Percentiles rank a stretch among this genome's conserved stretches.
phyloP scores from a whole-genome alignment of 768 basidiomycete species.

The Fomitopsis serialis region DNA sequence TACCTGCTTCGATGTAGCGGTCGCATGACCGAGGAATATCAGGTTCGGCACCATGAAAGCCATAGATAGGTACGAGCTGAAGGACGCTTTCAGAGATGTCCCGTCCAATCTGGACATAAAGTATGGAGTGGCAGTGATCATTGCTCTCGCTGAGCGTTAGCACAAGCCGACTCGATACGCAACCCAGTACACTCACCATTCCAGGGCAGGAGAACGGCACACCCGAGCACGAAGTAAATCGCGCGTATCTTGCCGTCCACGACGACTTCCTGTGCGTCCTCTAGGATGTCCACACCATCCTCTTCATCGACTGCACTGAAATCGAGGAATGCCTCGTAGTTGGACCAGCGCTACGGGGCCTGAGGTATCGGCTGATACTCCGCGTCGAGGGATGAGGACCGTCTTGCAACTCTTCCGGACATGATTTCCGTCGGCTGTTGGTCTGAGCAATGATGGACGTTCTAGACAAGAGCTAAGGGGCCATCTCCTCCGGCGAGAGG shows the following conservation, averaged over 20 bases:
- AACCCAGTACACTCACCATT: conserved; percentile 53
- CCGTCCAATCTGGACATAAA: conserved; percentile 65
- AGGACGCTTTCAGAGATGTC: conserved; percentile 47
- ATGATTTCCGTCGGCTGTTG: background rate
- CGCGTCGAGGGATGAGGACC: conserved; percentile 6
- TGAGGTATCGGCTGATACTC: conserved; percentile 41
- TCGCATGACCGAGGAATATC: conserved; percentile 68
- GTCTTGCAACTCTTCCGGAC: background rate
- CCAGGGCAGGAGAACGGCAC: conserved; percentile 81
- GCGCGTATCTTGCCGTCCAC: conserved; percentile 44
- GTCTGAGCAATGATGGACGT: too few relatives aligned
- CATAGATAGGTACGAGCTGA: conserved; percentile 40
- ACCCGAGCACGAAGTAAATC: conserved; percentile 72
- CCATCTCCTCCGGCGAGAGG: too few relatives aligned
- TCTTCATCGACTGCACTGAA: conserved; percentile 7
- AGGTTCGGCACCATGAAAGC: conserved; percentile 60
- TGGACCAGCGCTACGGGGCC: conserved; percentile 24
- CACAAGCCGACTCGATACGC: background rate
- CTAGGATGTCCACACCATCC: conserved; percentile 3
- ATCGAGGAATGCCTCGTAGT: conserved; percentile 16
- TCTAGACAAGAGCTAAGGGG: too few relatives aligned
- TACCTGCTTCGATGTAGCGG: conserved; percentile 62
- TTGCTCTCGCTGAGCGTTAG: conserved; percentile 39
- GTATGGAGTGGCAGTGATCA: conserved; percentile 84
- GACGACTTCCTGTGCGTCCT: background rate